These are phyloP conservation scores for Colletotrichum lentis DNA, from an alignment of 2,329 filamentous ascomycete species.

Conservation along the genomic window DNA sequence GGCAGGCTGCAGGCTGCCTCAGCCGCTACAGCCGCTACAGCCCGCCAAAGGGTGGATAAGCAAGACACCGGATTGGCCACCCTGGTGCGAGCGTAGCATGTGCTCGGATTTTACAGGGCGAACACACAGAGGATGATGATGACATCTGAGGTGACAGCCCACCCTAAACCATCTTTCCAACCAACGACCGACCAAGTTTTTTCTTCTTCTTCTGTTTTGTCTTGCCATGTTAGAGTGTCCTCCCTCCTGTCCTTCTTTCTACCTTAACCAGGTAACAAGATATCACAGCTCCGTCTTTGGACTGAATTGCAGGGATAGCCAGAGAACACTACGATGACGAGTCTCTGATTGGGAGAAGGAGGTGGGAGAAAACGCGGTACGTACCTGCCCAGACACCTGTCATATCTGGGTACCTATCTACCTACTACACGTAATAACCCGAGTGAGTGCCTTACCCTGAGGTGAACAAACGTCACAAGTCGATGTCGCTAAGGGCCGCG, in stretches of 20 bases:
- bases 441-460: conserved; percentile 10
- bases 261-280: no score
- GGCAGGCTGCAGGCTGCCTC: conserved; percentile 29
- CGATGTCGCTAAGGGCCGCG: conserved; percentile 20
- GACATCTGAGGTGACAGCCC: conserved; percentile 38
- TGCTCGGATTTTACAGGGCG: conserved; percentile 31
- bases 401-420: neutral
- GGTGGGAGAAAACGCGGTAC: conserved; percentile 4
- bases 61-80: conserved; percentile 35
- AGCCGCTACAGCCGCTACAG: conserved; percentile 27
- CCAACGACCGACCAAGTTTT: conserved; percentile 19
- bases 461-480: conserved; percentile 26
- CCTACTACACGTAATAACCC: neutral
- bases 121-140: conserved; percentile 32
- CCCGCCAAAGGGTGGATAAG: conserved; percentile 27
- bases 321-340: neutral
- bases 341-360: neutral
- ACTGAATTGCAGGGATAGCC: neutral
- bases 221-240: neutral
- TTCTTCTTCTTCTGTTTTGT: neutral
- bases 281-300: neutral
- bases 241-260: neutral
- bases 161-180: conserved; percentile 20
- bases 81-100: conserved; percentile 27
- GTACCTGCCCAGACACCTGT: neutral